Conservation (phyloP, 2,329 filamentous ascomycete species). For the Coniochaeta pulveracea region DNA sequence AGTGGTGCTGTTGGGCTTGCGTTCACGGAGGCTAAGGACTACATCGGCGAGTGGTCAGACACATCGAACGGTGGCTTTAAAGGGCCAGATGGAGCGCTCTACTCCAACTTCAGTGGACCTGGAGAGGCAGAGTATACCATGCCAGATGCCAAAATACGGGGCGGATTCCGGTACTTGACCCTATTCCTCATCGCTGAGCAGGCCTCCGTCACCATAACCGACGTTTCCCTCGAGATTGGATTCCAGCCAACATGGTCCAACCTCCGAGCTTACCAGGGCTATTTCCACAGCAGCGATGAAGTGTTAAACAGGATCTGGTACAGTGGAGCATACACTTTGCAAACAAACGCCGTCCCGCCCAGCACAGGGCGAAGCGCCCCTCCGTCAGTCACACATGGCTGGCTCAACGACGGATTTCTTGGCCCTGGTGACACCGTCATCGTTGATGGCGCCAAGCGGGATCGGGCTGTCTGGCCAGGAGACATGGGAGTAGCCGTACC, state of each 20-base stretch:
- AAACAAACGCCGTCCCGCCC: conserved; percentile 21
- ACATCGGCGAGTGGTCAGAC: conserved; percentile 33
- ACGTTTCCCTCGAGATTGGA: conserved; percentile 20
- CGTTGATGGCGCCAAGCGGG: conserved; percentile 42
- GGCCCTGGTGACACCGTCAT: conserved; percentile 20
- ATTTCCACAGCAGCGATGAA: conserved; percentile 36
- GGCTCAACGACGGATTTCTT: conserved; percentile 21
- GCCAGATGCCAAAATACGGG: conserved; percentile 30
- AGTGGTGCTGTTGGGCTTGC: conserved; percentile 29
- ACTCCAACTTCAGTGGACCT: conserved; percentile 23
- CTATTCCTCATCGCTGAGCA: conserved; percentile 20
- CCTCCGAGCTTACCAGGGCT: conserved; percentile 39
- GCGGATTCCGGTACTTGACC: conserved; percentile 42
- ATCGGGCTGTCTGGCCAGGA: conserved; percentile 44
- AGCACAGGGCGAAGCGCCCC: conserved; percentile 18
- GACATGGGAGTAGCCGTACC: conserved; percentile 45
- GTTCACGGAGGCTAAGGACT: conserved; percentile 35
- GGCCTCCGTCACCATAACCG: conserved; percentile 18
- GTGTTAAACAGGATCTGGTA: conserved; percentile 44
- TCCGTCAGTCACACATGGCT: conserved; percentile 26
- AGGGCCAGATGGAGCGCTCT: conserved; percentile 35
- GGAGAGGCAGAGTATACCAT: conserved; percentile 24
- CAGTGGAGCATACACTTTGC: conserved; percentile 32
- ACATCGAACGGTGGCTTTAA: conserved; percentile 31
- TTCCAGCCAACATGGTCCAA: conserved; percentile 32